These are phyloP conservation scores for Penicillium concentricum DNA, from an alignment of 2,329 filamentous ascomycete genomes.

Conservation along the genomic window DNA sequence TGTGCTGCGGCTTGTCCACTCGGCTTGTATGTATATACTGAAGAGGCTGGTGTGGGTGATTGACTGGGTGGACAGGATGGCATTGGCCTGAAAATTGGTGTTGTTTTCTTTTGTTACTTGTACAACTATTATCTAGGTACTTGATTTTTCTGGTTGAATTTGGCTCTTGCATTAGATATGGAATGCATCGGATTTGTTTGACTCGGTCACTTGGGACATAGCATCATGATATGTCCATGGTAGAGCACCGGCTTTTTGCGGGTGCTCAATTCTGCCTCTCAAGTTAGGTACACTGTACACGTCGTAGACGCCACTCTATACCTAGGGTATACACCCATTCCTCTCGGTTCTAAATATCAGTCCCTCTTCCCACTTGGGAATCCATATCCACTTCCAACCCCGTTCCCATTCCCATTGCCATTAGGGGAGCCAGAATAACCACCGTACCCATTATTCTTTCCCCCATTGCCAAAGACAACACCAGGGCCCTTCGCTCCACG, in stretches of 20 bases:
- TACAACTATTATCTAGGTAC: conserved; percentile 19
- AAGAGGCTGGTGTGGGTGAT: conserved; percentile 10
- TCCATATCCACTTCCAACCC: conserved; percentile 32
- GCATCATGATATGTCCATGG: not conserved
- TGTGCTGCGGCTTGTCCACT: conserved; percentile 9
- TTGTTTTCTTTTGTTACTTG: conserved; percentile 16
- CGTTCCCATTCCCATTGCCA: conserved; percentile 24
- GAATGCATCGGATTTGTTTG: conserved; percentile 24
- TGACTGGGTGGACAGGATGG: conserved; percentile 4
- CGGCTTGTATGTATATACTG: conserved; percentile 17
- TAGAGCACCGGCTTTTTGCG: not conserved
- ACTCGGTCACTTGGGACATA: not conserved
- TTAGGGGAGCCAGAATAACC: conserved; percentile 49
- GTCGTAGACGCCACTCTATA: conserved; percentile 2
- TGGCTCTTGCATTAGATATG: conserved; percentile 21
- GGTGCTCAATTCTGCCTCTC: not conserved
- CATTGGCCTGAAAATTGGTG: conserved; percentile 7
- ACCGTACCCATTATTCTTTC: conserved; percentile 56
- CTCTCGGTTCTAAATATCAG: conserved; percentile 22
- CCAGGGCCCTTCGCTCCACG: conserved; percentile 44
- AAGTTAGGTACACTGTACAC: conserved; percentile 13
- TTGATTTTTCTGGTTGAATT: conserved; percentile 9
- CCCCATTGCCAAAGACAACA: conserved; percentile 56
- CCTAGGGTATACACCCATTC: conserved; percentile 7
- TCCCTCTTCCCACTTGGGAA: conserved; percentile 45